These are phyloP conservation scores for Spiromastix sp. DNA, from an alignment of 2,329 filamentous ascomycete species.

Conservation along the genomic window DNA sequence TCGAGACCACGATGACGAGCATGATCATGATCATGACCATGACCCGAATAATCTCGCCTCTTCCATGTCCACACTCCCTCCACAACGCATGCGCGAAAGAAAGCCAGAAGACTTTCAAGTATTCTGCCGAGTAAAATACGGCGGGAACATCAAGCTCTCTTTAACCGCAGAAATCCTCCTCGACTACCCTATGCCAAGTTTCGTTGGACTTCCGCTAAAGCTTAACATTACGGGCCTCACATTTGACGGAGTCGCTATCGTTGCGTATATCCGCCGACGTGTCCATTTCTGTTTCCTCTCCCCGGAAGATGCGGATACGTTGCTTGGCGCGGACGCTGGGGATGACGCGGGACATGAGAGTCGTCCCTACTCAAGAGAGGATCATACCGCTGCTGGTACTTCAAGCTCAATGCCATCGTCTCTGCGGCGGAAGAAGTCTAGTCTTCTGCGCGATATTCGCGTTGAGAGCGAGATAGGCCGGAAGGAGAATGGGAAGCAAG, in stretches of 20 bases:
- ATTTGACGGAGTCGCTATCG: constrained; percentile 87
- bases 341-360: constrained; percentile 6
- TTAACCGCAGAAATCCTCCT: constrained; percentile 91
- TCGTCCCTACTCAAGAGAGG: constrained; percentile 1
- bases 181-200: constrained; percentile 97
- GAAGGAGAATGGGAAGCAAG: constrained; percentile 82
- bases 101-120: constrained; percentile 83
- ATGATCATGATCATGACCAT: constrained; percentile 7
- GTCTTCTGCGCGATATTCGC: constrained; percentile 79
- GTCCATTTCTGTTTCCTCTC: constrained; percentile 93
- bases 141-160: constrained; percentile 75
- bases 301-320: constrained; percentile 75
- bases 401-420: constrained; percentile 19
- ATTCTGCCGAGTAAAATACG: constrained; percentile 81
- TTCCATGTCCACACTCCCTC: constrained; percentile 16
- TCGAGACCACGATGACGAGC: constrained; percentile 11
- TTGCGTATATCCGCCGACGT: constrained; percentile 80
- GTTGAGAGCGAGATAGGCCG: constrained; percentile 97
- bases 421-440: constrained; percentile 47
- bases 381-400: constrained; percentile 10
- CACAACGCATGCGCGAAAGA: constrained; percentile 56
- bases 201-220: constrained; percentile 89
- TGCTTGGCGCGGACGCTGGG: constrained; percentile 40
- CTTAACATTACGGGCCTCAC: constrained; percentile 89
- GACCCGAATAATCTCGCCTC: constrained; percentile 3